Base-by-base conservation (phyloP, 306 rosid genomes). In the Trifolium subterraneum region DNA sequence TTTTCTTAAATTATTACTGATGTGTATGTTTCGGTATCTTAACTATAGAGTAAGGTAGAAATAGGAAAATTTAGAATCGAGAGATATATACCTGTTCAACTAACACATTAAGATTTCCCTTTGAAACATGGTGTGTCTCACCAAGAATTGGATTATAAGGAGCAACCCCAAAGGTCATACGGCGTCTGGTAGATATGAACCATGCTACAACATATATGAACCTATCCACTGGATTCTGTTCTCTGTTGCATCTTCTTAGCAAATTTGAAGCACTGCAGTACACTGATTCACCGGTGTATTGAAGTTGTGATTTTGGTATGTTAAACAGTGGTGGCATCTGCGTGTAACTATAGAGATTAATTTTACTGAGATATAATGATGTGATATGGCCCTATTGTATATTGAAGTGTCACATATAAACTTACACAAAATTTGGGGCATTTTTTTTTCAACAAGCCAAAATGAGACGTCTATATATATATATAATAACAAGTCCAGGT, bases 101-200 rank as follows among this genome's bases (percentile, higher is more conserved):
- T 23, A 95, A 84, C 10, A 95, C 81, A 16, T 92, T 86, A 64
- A 95, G 89, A 27, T 61, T 82, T 51, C 82, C 98, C 50, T 84
- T 80, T 1, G 98, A 86, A 64, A 84, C 96, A 87, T 95, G 99
- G 58, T 95, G 98, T 25, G 97, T 95, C 82, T 95, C 99, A 7
- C 99, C 99, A 65, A 95, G 93, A 82, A 86, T 82, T 4, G 99
- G 99, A 67, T 95, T 95, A 75, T 82, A 92, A 39, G 99, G 99
- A 76, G 96, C 86, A 82, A 86, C 71, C 0, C 97, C 97, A 70
- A 95, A 95, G 8, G 59, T 52, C 6, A 72, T 16, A 54, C 96
- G 98, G 51, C 98, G 97, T 38, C 86, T 73, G 27, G 79, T 88
- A 50, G 99, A 92, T 8, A 95, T 85, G 71, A 62, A 75, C 99